These are phyloP conservation scores for Plenodomus tracheiphilus DNA, from an alignment of 2,329 filamentous ascomycete species.

Conservation along the genomic window DNA sequence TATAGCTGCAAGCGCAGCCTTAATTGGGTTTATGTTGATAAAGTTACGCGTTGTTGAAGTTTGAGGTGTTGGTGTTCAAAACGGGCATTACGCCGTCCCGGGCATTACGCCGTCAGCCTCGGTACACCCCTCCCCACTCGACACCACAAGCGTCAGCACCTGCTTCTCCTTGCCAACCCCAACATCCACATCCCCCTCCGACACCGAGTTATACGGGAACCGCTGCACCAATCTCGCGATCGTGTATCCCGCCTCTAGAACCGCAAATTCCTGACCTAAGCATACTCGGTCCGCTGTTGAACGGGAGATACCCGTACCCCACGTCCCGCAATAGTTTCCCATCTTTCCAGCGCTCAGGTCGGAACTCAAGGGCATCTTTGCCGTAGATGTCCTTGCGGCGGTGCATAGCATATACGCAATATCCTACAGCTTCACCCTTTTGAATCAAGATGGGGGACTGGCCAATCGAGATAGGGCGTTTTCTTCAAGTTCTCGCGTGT, in stretches of 20 bases:
- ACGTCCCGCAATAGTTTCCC: conserved; percentile 7
- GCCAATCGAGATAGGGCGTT: conserved; percentile 50
- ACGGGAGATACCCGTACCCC: conserved; percentile 35
- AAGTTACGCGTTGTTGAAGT: too few species aligned
- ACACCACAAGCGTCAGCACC: conserved; percentile 14
- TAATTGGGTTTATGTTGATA: too few species aligned
- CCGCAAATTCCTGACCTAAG: conserved; percentile 35
- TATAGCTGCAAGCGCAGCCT: too few species aligned
- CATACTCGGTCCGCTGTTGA: conserved; percentile 36
- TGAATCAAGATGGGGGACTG: conserved; percentile 34
- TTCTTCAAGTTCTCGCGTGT: conserved; percentile 20
- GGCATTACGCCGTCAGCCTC: too few species aligned
- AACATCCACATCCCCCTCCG: conserved; percentile 2
- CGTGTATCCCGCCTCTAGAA: conserved; percentile 31
- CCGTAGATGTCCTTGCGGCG: conserved; percentile 42
- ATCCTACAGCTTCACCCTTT: conserved; percentile 33
- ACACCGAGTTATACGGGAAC: conserved; percentile 14
- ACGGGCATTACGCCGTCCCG: too few species aligned
- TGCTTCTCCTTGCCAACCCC: conserved; percentile 14
- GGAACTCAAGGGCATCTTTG: conserved; percentile 39
- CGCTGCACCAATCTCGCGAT: conserved; percentile 27
- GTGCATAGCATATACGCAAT: conserved; percentile 37
- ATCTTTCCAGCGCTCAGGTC: conserved; percentile 41
- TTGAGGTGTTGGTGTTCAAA: too few species aligned
- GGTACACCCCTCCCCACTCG: conserved; percentile 16